Percentiles rank a stretch among this genome's conserved stretches.
Conservation (phyloP, 2,329 filamentous ascomycete genomes). For the Cucurbitaria berberidis region DNA sequence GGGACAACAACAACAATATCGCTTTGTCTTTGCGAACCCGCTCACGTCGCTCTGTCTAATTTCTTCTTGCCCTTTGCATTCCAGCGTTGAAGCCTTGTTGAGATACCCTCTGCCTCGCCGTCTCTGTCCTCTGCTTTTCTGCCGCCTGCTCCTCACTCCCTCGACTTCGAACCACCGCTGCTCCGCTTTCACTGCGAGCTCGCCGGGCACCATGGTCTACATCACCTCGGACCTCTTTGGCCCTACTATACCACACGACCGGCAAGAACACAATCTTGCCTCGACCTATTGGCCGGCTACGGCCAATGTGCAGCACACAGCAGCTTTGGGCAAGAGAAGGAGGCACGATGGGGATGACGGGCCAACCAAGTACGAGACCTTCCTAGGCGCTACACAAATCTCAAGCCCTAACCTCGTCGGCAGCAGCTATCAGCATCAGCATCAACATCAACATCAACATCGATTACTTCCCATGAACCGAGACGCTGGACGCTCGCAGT, state of each 20-base stretch:
- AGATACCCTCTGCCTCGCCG: background rate
- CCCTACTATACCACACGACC: slow-evolving; percentile 19
- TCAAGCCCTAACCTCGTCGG: slow-evolving; percentile 4
- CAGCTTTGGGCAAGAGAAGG: slow-evolving; percentile 42
- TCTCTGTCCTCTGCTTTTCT: slow-evolving; percentile 2
- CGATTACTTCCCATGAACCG: slow-evolving; percentile 19
- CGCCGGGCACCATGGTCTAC: slow-evolving; percentile 38
- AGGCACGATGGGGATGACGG: slow-evolving; percentile 23
- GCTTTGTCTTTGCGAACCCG: background rate
- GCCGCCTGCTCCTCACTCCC: slow-evolving; percentile 2
- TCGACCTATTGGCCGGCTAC: slow-evolving; percentile 25
- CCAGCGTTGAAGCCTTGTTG: background rate
- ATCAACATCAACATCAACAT: slow-evolving; percentile 15
- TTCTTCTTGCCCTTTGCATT: background rate
- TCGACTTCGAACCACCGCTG: slow-evolving; percentile 11
- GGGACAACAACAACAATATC: slow-evolving; percentile 24
- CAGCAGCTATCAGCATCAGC: slow-evolving; percentile 12
- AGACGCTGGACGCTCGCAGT: slow-evolving; percentile 16
- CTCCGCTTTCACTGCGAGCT: slow-evolving; percentile 18
- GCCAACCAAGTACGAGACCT: slow-evolving; percentile 15
- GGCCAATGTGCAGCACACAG: slow-evolving; percentile 23
- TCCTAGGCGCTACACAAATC: background rate
- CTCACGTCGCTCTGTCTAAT: slow-evolving; percentile 6
- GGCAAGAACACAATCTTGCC: slow-evolving; percentile 5
- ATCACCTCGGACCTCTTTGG: slow-evolving; percentile 47